Evolutionary conservation across 169 alveolate genomes (phyloP).

Genomic region (Perkinsus marinus): DNA sequence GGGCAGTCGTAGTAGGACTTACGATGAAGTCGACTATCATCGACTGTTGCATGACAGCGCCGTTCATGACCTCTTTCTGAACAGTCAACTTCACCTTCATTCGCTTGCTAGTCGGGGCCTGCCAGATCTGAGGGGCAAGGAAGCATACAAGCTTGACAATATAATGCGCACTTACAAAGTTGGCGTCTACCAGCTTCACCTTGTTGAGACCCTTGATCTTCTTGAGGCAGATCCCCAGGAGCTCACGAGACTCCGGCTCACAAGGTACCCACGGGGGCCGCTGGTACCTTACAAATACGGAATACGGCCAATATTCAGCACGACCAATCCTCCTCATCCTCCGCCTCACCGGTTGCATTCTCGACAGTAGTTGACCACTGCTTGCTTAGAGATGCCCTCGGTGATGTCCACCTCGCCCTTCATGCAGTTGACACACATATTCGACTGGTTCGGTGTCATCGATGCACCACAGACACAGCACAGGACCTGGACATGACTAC

Average conservation of each 20-base stretch:
- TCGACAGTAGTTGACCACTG: slow-evolving; percentile 61
- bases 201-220: slow-evolving; percentile 82
- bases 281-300: slow-evolving; percentile 47
- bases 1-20: slow-evolving; percentile 19
- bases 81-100: slow-evolving; percentile 85
- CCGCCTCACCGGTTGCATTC: slow-evolving; percentile 47
- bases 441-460: slow-evolving; percentile 64
- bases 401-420: slow-evolving; percentile 73
- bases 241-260: slow-evolving; percentile 88
- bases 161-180: slow-evolving; percentile 72
- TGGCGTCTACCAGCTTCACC: slow-evolving; percentile 84
- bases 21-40: slow-evolving; percentile 72
- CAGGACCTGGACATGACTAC: slow-evolving; percentile 2
- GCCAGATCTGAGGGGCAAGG: neutral
- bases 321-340: too few relatives aligned
- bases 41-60: slow-evolving; percentile 73
- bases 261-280: slow-evolving; percentile 85
- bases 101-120: slow-evolving; percentile 56
- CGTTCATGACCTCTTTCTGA: slow-evolving; percentile 82
- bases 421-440: slow-evolving; percentile 79
- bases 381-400: slow-evolving; percentile 63
- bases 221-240: slow-evolving; percentile 86
- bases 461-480: slow-evolving; percentile 83
- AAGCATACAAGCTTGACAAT: too few relatives aligned
- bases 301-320: too few relatives aligned